Evolutionary conservation across 805 yeast species (phyloP), one percentile per base, ranked within the genome.

Genomic region (Candida chauliodis): DNA sequence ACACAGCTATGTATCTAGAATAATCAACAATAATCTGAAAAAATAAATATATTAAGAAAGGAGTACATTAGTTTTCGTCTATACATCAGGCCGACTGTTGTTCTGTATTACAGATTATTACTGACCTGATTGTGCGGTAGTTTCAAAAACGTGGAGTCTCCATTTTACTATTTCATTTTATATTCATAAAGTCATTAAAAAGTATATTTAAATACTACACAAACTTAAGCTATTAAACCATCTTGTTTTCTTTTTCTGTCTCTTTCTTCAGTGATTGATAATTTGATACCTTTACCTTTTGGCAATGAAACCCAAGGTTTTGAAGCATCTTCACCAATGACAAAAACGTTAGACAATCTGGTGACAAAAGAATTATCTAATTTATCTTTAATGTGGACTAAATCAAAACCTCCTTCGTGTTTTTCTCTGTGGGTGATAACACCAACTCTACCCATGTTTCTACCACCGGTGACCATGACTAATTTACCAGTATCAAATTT

Each of bases 271-370:
- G 70, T 49, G 44, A 63, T 63, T 36, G 70, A 62, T 43, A 63
- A 56, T 53, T 63, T 63, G 42, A 63, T 63, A 63, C 70, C 70
- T 56, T 63, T 63, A 58, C 70, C 70, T 59, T 62, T 63, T 59
- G 70, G 69, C 53, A 63, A 63, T 21, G 68, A 61, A 37, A 63
- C 59, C 49, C 51, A 54, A 43, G 69, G 66, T 53, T 60, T 62
- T 55, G 62, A 63, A 48, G 68, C 66, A 51, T 63, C 69, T 40
- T 55, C 53, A 61, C 69, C 69, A 44, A 63, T 55, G 38, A 62
- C 63, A 54, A 63, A 63, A 49, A 63, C 69, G 60, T 63, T 63
- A 36, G 61, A 46, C 47, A 61, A 61, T 61, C 69, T 61, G 61
- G 69, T 62, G 35, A 63, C 69, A 58, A 63, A 63, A 46, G 64